Conservation (phyloP, 805 yeast genomes). For the Priceomyces fermenticarens region DNA sequence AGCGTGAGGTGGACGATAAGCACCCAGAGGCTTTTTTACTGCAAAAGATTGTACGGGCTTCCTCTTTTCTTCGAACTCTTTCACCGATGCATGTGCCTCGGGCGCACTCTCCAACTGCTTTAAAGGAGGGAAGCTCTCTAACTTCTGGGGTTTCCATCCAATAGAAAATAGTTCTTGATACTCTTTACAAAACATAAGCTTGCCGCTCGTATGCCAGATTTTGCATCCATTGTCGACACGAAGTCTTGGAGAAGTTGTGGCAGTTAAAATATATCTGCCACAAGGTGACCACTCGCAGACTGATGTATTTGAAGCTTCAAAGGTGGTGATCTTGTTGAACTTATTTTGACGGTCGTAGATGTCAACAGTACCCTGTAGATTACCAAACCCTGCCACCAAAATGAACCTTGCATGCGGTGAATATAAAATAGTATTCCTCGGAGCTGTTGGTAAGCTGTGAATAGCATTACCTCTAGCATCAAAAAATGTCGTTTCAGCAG, state of each 20-base stretch:
- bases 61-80: conserved; percentile 48
- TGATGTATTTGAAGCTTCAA: conserved; percentile 93
- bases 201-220: conserved; percentile 90
- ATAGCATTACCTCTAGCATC: conserved; percentile 90
- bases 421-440: conserved; percentile 85
- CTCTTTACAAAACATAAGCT: conserved; percentile 72
- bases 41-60: conserved; percentile 29
- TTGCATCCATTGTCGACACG: conserved; percentile 95
- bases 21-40: conserved; percentile 69
- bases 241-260: conserved; percentile 94
- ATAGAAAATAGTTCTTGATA: conserved; percentile 78
- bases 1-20: conserved; percentile 97
- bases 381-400: conserved; percentile 96
- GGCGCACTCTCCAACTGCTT: conserved; percentile 54
- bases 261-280: conserved; percentile 88
- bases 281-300: conserved; percentile 98
- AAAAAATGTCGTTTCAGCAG: conserved; percentile 90
- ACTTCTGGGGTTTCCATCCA: conserved; percentile 75
- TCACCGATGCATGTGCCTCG: conserved; percentile 68
- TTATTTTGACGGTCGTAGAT: conserved; percentile 88
- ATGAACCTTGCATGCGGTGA: conserved; percentile 93
- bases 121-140: conserved; percentile 53
- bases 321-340: conserved; percentile 72
- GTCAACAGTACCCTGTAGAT: conserved; percentile 94
- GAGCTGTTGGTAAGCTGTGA: conserved; percentile 77